A percentile compares a stretch with the other conserved stretches of the same genome.
Evolutionary conservation across 352 stramenopile genomes (phyloP).

Genomic region (Phytopythium oedochilum): DNA sequence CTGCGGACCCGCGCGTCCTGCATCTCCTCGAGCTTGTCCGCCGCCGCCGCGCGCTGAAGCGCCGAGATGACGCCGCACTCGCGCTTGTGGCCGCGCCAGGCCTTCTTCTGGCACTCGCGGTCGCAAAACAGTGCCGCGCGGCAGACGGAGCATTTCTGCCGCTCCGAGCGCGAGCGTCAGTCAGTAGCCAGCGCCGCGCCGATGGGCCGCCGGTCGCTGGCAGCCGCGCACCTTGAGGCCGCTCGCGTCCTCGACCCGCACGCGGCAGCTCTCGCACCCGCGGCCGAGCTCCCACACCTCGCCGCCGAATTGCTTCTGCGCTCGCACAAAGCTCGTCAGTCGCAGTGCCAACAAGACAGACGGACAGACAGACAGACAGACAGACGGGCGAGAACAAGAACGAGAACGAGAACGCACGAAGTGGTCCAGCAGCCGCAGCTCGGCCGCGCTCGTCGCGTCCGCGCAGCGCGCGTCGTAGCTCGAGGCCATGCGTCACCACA

Average conservation of each 20-base stretch:
- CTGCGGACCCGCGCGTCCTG: neutral
- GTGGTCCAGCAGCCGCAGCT: conserved; percentile 66
- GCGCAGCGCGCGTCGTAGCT: conserved; percentile 66
- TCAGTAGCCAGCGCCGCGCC: too few relatives aligned
- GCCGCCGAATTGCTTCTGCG: conserved; percentile 55
- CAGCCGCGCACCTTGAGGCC: conserved; percentile 32
- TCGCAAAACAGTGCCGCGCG: conserved; percentile 58
- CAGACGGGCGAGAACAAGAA: neutral
- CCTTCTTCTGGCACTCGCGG: conserved; percentile 52
- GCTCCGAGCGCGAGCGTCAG: neutral
- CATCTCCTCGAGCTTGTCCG: neutral
- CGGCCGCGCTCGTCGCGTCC: conserved; percentile 51
- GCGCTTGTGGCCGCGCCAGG: conserved; percentile 53
- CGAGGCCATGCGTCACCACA: conserved; percentile 7
- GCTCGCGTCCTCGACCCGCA: conserved; percentile 35
- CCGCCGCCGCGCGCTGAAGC: conserved; percentile 25
- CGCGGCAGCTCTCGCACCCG: conserved; percentile 53
- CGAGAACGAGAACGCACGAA: conserved; percentile 23
- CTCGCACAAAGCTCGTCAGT: neutral
- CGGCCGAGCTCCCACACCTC: conserved; percentile 67
- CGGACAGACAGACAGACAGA: neutral
- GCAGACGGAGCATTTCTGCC: conserved; percentile 56
- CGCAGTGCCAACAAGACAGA: neutral
- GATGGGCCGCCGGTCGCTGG: too few relatives aligned
- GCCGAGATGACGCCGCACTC: conserved; percentile 58